These are phyloP conservation scores for Hawksworthiomyces lignivorus DNA, from an alignment of 2,329 filamentous ascomycete species.

Conservation along the genomic window DNA sequence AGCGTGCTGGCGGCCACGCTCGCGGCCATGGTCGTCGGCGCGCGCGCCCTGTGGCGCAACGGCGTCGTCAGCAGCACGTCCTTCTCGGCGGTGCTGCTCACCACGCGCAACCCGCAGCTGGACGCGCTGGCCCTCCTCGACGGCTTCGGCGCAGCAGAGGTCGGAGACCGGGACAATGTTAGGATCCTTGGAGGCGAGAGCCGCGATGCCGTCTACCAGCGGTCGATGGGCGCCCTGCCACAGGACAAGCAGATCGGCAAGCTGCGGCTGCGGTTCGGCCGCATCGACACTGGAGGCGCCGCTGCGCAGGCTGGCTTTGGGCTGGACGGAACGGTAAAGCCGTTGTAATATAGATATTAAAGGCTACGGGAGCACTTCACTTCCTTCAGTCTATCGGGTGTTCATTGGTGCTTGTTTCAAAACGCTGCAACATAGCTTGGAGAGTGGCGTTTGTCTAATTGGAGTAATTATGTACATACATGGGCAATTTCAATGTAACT, in stretches of 20 bases:
- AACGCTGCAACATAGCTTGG: too few species aligned
- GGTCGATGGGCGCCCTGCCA: not conserved
- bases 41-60: constrained; percentile 34
- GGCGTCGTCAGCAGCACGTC: constrained; percentile 9
- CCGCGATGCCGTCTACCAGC: not conserved
- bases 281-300: not conserved
- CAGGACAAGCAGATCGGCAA: not conserved
- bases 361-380: too few species aligned
- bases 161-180: too few species aligned
- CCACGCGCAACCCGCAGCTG: constrained; percentile 6
- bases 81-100: constrained; percentile 8
- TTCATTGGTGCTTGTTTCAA: too few species aligned
- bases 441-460: too few species aligned
- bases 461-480: too few species aligned
- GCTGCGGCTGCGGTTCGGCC: constrained; percentile 8
- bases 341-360: too few species aligned
- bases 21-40: constrained; percentile 11
- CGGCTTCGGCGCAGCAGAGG: not conserved
- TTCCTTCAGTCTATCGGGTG: too few species aligned
- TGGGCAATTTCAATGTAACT: too few species aligned
- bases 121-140: not conserved
- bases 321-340: constrained; percentile 15
- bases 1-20: constrained; percentile 51
- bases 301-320: constrained; percentile 21
- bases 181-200: not conserved